These are phyloP conservation scores for Cladosporium sphaerospermum DNA, from an alignment of 2,329 filamentous ascomycete species.

Conservation along the genomic window DNA sequence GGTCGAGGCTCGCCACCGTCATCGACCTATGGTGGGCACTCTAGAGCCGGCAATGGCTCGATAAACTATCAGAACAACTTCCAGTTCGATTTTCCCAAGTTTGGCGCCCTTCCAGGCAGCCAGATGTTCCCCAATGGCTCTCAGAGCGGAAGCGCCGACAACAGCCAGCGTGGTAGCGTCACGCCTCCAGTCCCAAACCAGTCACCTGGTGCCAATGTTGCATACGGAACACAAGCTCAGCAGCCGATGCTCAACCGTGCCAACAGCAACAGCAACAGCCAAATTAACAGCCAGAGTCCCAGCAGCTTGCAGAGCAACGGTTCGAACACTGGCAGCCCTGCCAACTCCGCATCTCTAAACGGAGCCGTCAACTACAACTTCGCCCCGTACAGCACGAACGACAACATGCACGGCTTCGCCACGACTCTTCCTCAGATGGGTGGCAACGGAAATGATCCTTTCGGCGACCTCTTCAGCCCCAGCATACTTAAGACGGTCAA, in stretches of 20 bases:
- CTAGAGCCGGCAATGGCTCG: not conserved
- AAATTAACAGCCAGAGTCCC: slow-evolving; percentile 33
- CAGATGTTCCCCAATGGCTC: slow-evolving; percentile 40
- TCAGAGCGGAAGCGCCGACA: slow-evolving; percentile 18
- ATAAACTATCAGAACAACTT: slow-evolving; percentile 57
- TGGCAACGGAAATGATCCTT: slow-evolving; percentile 29
- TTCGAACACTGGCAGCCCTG: slow-evolving; percentile 21
- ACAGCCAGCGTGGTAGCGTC: slow-evolving; percentile 29
- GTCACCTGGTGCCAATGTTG: slow-evolving; percentile 14
- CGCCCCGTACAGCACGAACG: slow-evolving; percentile 26
- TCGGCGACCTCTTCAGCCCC: slow-evolving; percentile 57
- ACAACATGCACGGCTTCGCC: slow-evolving; percentile 31
- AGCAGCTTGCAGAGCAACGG: slow-evolving; percentile 14
- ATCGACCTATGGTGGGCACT: not conserved
- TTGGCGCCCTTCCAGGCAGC: slow-evolving; percentile 63
- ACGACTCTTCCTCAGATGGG: slow-evolving; percentile 31
- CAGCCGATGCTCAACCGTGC: slow-evolving; percentile 16
- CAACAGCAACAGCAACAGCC: slow-evolving; percentile 28
- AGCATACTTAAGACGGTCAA: slow-evolving; percentile 44
- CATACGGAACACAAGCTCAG: slow-evolving; percentile 17
- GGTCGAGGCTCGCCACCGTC: slow-evolving; percentile 48
- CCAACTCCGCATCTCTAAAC: slow-evolving; percentile 5
- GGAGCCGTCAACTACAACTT: slow-evolving; percentile 16
- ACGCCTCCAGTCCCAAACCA: slow-evolving; percentile 21
- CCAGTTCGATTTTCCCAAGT: slow-evolving; percentile 93